Evolutionary conservation across 352 stramenopile species (phyloP), one percentile per base, ranked within the genome.

Genomic region (Phytophthora sojae): DNA sequence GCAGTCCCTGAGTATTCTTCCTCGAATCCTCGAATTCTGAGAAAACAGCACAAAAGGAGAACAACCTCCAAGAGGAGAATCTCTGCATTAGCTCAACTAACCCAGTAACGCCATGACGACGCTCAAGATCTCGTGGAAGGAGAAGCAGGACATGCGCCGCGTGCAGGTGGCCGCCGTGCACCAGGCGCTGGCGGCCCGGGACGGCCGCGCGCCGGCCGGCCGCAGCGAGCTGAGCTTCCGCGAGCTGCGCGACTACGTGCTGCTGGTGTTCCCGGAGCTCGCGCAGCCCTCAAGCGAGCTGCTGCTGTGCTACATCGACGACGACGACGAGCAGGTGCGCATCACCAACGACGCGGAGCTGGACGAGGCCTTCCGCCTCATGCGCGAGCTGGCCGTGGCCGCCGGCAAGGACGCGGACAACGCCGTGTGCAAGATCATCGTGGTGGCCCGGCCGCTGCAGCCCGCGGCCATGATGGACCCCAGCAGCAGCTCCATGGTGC

Each of bases 341-440:
- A 86, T 95, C 61, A 94, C 88, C 37, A 95, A 92, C 68, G 86
- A 95, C 49, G 82, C 79, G 4, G 88, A 95, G 74, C 81, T 95
- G 52, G 76, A 81, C 8, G 88, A 95, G 71, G 88, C 80, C 6
- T 90, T 95, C 56, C 88, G 82, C 8, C 75, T 95, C 50, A 93
- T 93, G 88, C 75, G 86, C 32, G 83, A 93, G 67, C 64, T 93
- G 58, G 85, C 85, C 14, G 58, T 77, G 17, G 73, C 71, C 0
- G 76, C 75, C 3, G 78, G 79, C 5, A 85, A 89, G 35, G 73
- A 76, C 44, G 63, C 74, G 12, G 67, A 58, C 5, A 76, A 76
- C 35, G 72, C 84, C 7, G 84, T 95, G 42, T 90, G 84, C 65
- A 91, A 91, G 64, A 89, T 94, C 58, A 91, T 86, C 52, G 69